Conservation (phyloP, 2,329 filamentous ascomycete genomes). For the Xylaria sp. region DNA sequence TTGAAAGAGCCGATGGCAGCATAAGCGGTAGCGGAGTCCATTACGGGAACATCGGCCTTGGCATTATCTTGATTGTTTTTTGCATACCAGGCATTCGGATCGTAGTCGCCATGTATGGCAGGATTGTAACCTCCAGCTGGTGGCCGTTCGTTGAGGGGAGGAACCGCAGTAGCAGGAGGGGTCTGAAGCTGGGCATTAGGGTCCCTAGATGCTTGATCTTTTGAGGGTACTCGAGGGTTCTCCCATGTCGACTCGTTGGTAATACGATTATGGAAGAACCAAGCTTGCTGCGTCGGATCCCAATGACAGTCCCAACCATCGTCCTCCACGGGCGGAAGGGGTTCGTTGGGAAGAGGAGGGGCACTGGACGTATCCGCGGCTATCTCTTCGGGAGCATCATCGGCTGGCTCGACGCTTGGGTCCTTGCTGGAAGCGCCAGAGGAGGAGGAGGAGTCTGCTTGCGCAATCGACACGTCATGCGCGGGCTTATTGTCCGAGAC, state of each 20-base stretch:
- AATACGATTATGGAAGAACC: slow-evolving; percentile 87
- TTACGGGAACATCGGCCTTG: slow-evolving; percentile 50
- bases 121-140: slow-evolving; percentile 88
- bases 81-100: slow-evolving; percentile 95
- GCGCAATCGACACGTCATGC: slow-evolving; percentile 2
- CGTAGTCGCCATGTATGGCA: slow-evolving; percentile 94
- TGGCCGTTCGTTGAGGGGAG: slow-evolving; percentile 52
- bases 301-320: slow-evolving; percentile 86
- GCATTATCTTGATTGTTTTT: slow-evolving; percentile 59
- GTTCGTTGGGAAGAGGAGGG: slow-evolving; percentile 55
- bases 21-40: slow-evolving; percentile 62
- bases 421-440: slow-evolving; percentile 42
- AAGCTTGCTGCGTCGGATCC: slow-evolving; percentile 75
- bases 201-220: slow-evolving; percentile 45
- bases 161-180: slow-evolving; percentile 44
- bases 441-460: slow-evolving; percentile 39
- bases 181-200: slow-evolving; percentile 44
- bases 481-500: slow-evolving; percentile 22
- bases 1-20: slow-evolving; percentile 83
- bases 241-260: slow-evolving; percentile 83
- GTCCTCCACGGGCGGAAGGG: slow-evolving; percentile 62
- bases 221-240: slow-evolving; percentile 78
- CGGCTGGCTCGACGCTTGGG: slow-evolving; percentile 30
- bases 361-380: slow-evolving; percentile 39
- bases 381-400: slow-evolving; percentile 11